These are phyloP conservation scores for Debaryomyces sp. DNA, from an alignment of 1,139 yeast species.

Conservation along the genomic window DNA sequence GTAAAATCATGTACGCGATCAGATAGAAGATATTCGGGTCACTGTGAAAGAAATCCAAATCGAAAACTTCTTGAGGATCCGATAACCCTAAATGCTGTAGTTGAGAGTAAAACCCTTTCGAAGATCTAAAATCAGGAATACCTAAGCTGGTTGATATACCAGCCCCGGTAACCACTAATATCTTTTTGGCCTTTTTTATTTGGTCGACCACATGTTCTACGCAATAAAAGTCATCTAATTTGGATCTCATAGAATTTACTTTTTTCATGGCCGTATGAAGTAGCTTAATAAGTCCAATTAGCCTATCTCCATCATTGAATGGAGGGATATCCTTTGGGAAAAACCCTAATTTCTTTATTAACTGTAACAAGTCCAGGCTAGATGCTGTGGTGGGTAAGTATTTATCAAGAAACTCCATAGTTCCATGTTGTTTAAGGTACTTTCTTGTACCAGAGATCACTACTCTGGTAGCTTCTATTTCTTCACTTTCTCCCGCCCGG, in stretches of 20 bases:
- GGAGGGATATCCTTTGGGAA: conserved; percentile 41
- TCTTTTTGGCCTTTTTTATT: conserved; percentile 56
- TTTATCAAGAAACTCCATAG: conserved; percentile 55
- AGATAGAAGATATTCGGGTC: conserved; percentile 84
- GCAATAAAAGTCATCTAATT: conserved; percentile 54
- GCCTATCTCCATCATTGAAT: conserved; percentile 41
- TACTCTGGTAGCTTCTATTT: conserved; percentile 14
- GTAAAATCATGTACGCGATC: conserved; percentile 83
- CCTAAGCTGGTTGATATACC: conserved; percentile 91
- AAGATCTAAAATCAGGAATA: conserved; percentile 91
- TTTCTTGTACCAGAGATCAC: conserved; percentile 50
- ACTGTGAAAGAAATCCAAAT: conserved; percentile 65
- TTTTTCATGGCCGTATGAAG: conserved; percentile 64
- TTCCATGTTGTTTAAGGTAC: conserved; percentile 64
- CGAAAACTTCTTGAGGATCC: conserved; percentile 94
- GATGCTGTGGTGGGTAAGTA: conserved; percentile 64
- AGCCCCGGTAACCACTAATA: conserved; percentile 88
- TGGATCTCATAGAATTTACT: conserved; percentile 55
- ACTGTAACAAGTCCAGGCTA: conserved; percentile 50
- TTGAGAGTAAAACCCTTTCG: conserved; percentile 78
- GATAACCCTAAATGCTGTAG: conserved; percentile 68
- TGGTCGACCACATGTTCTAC: conserved; percentile 62
- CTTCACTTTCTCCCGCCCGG: neutral
- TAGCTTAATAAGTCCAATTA: conserved; percentile 52
- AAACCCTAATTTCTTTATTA: conserved; percentile 57